phyloP scores from a whole-genome alignment of 345 rosid genomes.

The Noccaea caerulescens region DNA sequence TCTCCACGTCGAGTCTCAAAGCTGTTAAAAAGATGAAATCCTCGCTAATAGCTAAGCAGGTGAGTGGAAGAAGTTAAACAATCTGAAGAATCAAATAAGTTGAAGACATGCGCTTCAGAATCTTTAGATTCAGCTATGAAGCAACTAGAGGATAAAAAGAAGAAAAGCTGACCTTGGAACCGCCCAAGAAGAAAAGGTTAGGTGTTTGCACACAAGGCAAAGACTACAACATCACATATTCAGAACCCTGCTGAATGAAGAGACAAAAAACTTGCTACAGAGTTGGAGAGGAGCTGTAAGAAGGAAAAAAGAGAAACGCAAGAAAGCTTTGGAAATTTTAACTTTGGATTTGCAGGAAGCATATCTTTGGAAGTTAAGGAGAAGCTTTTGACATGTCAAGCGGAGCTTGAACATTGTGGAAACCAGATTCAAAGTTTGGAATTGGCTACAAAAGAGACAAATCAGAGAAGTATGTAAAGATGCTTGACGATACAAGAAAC shows the following conservation, averaged over 20 bases:
- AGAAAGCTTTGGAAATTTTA: constrained; percentile 82
- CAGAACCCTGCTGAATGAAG: constrained; percentile 66
- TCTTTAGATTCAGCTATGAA: constrained; percentile 77
- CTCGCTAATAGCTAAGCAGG: constrained; percentile 56
- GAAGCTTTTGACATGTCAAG: constrained; percentile 62
- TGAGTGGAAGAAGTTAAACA: constrained; percentile 65
- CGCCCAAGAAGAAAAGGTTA: constrained; percentile 71
- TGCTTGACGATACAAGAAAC: too few relatives aligned
- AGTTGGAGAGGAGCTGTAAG: constrained; percentile 63
- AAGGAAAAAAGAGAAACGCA: constrained; percentile 78
- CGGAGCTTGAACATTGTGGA: constrained; percentile 62
- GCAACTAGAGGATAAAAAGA: constrained; percentile 64
- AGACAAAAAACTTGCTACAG: constrained; percentile 60
- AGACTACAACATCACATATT: constrained; percentile 68
- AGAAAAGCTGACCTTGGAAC: constrained; percentile 60
- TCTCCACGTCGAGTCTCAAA: constrained; percentile 78
- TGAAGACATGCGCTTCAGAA: constrained; percentile 80
- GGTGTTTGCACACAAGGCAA: constrained; percentile 56
- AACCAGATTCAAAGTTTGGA: constrained; percentile 65
- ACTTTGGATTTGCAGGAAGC: constrained; percentile 72
- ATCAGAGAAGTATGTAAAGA: constrained; percentile 65
- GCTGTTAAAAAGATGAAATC: constrained; percentile 90
- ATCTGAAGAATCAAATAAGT: constrained; percentile 57
- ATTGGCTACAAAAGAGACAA: constrained; percentile 66
- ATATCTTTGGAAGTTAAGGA: constrained; percentile 80